Conservation (phyloP, 306 rosid genomes). For the Vigna nakashimae region DNA sequence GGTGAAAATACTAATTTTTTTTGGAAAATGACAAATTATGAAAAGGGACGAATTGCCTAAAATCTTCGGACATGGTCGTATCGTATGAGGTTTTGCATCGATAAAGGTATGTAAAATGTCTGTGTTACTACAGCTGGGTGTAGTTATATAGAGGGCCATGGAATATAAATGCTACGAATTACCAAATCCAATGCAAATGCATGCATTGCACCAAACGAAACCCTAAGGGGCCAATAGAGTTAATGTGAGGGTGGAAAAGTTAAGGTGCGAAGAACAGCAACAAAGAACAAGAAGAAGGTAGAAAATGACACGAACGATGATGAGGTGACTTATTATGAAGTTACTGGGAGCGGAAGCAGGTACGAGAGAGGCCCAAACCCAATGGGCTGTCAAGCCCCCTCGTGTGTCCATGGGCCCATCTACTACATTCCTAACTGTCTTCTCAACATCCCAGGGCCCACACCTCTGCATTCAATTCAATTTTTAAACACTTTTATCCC, state of each 20-base stretch:
- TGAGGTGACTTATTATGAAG: background rate
- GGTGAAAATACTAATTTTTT: background rate
- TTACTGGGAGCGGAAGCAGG: background rate
- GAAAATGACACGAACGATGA: too few species aligned
- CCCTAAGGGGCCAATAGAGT: too few species aligned
- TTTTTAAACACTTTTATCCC: background rate
- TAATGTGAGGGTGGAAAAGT: too few species aligned
- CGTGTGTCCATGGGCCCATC: constrained; percentile 7
- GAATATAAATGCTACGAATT: too few species aligned
- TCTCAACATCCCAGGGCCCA: constrained; percentile 3
- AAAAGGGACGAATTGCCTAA: background rate
- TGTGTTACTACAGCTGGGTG: too few species aligned
- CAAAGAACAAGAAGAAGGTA: too few species aligned
- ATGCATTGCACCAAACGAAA: too few species aligned
- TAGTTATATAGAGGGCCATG: too few species aligned
- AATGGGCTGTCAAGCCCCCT: constrained; percentile 21
- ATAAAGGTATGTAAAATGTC: too few species aligned
- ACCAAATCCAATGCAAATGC: too few species aligned
- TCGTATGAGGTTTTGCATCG: too few species aligned
- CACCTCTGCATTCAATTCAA: constrained; percentile 25
- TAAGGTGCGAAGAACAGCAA: too few species aligned
- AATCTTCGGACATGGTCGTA: background rate
- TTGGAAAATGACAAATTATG: background rate
- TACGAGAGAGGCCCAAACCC: constrained; percentile 25
- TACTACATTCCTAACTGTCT: background rate